Base-by-base conservation (phyloP, 495 filamentous ascomycete species). In the Penicillium salamii region DNA sequence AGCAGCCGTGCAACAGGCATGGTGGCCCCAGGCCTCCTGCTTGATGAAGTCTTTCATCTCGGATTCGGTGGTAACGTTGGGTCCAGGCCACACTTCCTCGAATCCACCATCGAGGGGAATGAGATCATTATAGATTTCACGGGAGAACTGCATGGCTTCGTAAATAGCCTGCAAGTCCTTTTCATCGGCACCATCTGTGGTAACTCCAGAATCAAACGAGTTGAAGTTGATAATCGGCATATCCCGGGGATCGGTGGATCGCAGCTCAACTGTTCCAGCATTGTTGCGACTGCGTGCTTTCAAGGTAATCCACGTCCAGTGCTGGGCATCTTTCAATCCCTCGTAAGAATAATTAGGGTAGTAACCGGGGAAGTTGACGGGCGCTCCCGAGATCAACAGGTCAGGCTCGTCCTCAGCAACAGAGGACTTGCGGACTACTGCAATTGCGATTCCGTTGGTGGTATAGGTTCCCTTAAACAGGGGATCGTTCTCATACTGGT, bases 21-120 rank as follows among this genome's bases (percentile, higher is more conserved):
- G 82, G 40, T 84, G 80, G 0, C 81, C 80, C 77, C 78, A 86
- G 3, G 78, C 66, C 33, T 71, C 65, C 26, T 77, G 63, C 57
- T 74, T 75, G 46, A 79, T 70, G 52, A 69, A 81, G 46, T 70
- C 55, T 48, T 78, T 56, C 49, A 80, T 38, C 1, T 78, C 59
- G 21, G 41, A 70, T 28, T 72, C 61, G 1, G 65, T 61, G 13
- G 43, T 53, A 1, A 76, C 64, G 23, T 72, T 65, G 5, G 53
- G 44, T 0, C 77, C 77, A 0, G 81, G 82, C 54, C 67, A 67
- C n/a, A 77, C 69, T 57, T 81, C 77, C 4, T 58, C 58, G 20
- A 78, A 71, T 6, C 39, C 29, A 0, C 70, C 68, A 18, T 72
- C 63, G 37, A 58, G 65, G 13, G 50, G 60, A 37, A 67, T 49